Percentiles rank a stretch among this genome's conserved stretches.
Evolutionary conservation across 192 early-diverging fungal species (phyloP).

Genomic region (Backusella australiensis): DNA sequence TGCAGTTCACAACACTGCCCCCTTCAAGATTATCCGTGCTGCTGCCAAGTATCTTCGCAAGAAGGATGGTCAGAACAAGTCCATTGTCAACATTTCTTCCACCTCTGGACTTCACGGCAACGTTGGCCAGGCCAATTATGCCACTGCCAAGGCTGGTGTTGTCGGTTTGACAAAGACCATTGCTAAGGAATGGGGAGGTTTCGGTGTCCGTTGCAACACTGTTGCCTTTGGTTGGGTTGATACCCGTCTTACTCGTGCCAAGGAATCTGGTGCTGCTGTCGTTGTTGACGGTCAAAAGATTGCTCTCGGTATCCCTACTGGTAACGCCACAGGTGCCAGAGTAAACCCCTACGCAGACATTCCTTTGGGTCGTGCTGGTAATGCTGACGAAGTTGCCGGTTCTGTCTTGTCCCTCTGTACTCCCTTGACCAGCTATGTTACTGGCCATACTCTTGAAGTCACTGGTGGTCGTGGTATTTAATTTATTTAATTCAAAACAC

Average conservation of each 20-base stretch:
- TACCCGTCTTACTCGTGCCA: constrained; percentile 64
- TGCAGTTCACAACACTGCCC: constrained; percentile 62
- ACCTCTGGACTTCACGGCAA: constrained; percentile 87
- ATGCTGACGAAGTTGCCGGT: constrained; percentile 62
- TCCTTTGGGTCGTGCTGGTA: constrained; percentile 56
- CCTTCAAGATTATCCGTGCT: constrained; percentile 61
- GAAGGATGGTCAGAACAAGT: constrained; percentile 53
- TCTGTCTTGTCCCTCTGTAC: constrained; percentile 55
- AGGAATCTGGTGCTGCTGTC: constrained; percentile 59
- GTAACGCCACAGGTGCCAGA: constrained; percentile 31
- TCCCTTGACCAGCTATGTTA: constrained; percentile 55
- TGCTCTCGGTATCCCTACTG: constrained; percentile 56
- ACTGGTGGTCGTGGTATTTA: constrained; percentile 65
- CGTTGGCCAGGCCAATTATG: constrained; percentile 93
- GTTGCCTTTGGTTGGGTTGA: constrained; percentile 64
- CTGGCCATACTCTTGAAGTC: constrained; percentile 59
- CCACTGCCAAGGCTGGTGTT: constrained; percentile 89
- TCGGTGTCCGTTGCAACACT: constrained; percentile 62
- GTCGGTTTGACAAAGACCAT: constrained; percentile 92
- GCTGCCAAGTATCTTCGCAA: constrained; percentile 55
- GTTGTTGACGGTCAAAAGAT: constrained; percentile 61
- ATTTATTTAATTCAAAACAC: neutral
- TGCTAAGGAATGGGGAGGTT: constrained; percentile 72
- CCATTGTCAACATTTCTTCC: constrained; percentile 59
- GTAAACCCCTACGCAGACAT: constrained; percentile 46